A percentile compares a stretch with the other conserved stretches of the same genome.
Conservation (phyloP, 1,284 basidiomycete genomes). For the Macrocystidia cucumis region DNA sequence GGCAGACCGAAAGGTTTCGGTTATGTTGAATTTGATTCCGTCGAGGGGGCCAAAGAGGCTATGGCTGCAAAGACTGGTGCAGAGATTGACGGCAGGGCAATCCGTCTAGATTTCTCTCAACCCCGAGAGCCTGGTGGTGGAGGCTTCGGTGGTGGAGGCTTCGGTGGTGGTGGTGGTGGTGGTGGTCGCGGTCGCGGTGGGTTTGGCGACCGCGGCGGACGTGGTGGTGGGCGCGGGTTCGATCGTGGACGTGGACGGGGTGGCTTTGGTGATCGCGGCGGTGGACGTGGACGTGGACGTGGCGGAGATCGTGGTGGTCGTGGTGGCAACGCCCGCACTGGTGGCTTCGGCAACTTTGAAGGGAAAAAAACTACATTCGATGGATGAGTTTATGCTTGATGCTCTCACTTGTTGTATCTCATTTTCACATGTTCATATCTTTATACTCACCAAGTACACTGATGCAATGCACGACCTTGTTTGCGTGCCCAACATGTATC, state of each 20-base stretch:
- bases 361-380: constrained; percentile 83
- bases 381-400: constrained; percentile 6
- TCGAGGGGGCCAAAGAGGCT: constrained; percentile 81
- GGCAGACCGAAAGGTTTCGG: constrained; percentile 94
- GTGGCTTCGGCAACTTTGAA: constrained; percentile 66
- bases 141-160: constrained; percentile 38
- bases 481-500: no score
- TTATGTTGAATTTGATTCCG: constrained; percentile 89
- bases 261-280: constrained; percentile 26
- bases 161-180: constrained; percentile 41
- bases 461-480: no score
- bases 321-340: constrained; percentile 34
- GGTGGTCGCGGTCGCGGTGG: constrained; percentile 29
- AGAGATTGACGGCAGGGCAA: constrained; percentile 77
- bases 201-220: constrained; percentile 30
- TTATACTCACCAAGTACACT: no score
- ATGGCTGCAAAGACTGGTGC: constrained; percentile 63
- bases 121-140: constrained; percentile 66
- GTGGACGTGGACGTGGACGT: constrained; percentile 33
- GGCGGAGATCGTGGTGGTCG: constrained; percentile 19
- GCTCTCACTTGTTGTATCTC: not conserved
- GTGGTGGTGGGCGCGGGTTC: constrained; percentile 20
- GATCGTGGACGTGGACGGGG: constrained; percentile 36
- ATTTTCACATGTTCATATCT: no score
- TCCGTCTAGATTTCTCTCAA: constrained; percentile 88